Evolutionary conservation across 768 basidiomycete genomes (phyloP), one percentile per base, ranked within the genome.

Genomic region (Boletus sp.): DNA sequence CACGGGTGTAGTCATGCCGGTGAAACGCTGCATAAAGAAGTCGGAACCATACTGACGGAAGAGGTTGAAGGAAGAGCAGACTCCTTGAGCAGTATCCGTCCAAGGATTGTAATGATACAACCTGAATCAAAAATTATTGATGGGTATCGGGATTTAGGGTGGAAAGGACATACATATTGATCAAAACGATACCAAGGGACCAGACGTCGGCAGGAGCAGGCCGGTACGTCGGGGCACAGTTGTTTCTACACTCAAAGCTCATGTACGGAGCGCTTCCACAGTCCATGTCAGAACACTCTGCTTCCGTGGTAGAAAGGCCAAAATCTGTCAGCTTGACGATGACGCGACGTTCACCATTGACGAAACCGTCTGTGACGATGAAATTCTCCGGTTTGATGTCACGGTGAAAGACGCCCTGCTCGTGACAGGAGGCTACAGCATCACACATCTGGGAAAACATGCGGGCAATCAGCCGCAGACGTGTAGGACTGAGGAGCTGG

Each of bases 371-470:
- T 0, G 92, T 93, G 65, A 95, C 92, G 69, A 95, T 95, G 64
- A 95, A 94, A 75, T 98, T 98, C 77, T 98, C 96, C 0, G 96
- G 96, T 76, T 99, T 99, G 81, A 99, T 98, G 72, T 99, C 96
- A 56, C 96, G 85, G 69, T 99, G 96, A 68, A 87, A 93, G 57
- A 99, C 90, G 35, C 87, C 87, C 57, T 87, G 84, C 17, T 86
- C 86, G 68, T 99, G 96, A 73, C 96, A 98, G 7, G 88, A 84
- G 4, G 92, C 91, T 13, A 99, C 95, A 41, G 96, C 95, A 59
- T 95, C 92, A 68, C 96, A 98, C 96, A 99, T 99, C 74, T 98
- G 97, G 19, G 84, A 78, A 72, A 99, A 98, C 96, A 99, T 99
- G 68, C 90, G 88, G 4, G 94, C 85, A 65, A 99, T 93, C 61